Conservation (phyloP, 2,329 filamentous ascomycete species). For the Aspergillus sp. region DNA sequence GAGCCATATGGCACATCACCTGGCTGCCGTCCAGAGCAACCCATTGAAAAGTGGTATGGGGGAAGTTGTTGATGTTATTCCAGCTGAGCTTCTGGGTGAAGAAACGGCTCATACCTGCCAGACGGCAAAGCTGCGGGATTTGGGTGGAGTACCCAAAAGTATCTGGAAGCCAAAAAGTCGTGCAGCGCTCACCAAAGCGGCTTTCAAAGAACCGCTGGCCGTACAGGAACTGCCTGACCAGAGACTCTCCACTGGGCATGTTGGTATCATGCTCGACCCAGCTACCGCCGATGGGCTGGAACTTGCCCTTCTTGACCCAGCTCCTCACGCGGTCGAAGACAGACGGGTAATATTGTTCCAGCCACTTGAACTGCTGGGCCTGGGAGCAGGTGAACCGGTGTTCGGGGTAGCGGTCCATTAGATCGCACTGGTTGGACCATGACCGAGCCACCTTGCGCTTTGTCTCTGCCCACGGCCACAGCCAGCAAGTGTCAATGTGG, state of each 20-base stretch:
- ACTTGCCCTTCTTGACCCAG: conserved; percentile 82
- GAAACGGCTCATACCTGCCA: conserved; percentile 94
- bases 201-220: conserved; percentile 92
- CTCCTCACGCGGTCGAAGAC: conserved; percentile 83
- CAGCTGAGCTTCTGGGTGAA: conserved; percentile 98
- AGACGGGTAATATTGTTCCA: conserved; percentile 78
- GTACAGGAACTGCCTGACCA: conserved; percentile 89
- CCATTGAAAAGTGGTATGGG: conserved; percentile 98
- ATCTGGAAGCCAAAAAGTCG: conserved; percentile 95
- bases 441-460: conserved; percentile 92
- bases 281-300: conserved; percentile 91
- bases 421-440: conserved; percentile 92
- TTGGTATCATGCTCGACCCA: conserved; percentile 99
- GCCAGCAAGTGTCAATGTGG: conserved; percentile 96
- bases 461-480: conserved; percentile 97
- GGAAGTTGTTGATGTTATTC: conserved; percentile 99
- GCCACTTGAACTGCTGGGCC: conserved; percentile 97
- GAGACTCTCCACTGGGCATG: conserved; percentile 86
- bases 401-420: conserved; percentile 92
- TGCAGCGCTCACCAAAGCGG: conserved; percentile 77
- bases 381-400: conserved; percentile 87
- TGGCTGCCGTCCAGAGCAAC: conserved; percentile 91
- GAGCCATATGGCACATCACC: conserved; percentile 95
- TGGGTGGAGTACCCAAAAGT: conserved; percentile 97
- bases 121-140: conserved; percentile 81